Evolutionary conservation across 2,329 filamentous ascomycete genomes (phyloP).

Genomic region (Colletotrichum endophyticum): DNA sequence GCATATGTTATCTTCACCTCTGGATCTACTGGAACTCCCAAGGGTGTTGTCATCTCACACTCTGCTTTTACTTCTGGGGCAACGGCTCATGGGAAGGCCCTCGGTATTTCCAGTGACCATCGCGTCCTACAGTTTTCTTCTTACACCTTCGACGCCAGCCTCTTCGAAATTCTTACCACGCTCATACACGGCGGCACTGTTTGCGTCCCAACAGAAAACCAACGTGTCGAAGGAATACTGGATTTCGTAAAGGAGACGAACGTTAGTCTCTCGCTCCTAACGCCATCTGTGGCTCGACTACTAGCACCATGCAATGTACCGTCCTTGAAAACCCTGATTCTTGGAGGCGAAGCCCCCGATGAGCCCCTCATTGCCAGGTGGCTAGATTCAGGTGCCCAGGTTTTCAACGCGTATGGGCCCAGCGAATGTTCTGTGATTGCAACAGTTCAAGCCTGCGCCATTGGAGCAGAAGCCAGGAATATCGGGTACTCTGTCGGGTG

Average conservation of each 20-base stretch:
- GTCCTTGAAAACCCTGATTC: not conserved
- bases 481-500: constrained; percentile 24
- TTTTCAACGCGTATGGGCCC: constrained; percentile 31
- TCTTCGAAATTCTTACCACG: constrained; percentile 39
- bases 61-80: constrained; percentile 24
- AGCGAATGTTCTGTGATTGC: constrained; percentile 49
- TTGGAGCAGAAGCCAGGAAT: not conserved
- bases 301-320: not conserved
- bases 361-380: constrained; percentile 8
- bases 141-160: constrained; percentile 43
- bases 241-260: not conserved
- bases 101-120: not conserved
- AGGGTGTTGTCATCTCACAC: constrained; percentile 44
- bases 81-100: constrained; percentile 11
- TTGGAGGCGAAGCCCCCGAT: constrained; percentile 7
- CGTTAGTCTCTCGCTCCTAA: not conserved
- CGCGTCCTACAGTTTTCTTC: constrained; percentile 29
- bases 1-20: constrained; percentile 41
- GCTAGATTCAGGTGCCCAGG: constrained; percentile 25
- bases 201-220: constrained; percentile 42
- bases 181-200: constrained; percentile 41
- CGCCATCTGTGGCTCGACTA: constrained; percentile 11
- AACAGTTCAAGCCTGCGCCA: constrained; percentile 32
- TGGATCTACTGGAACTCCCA: constrained; percentile 53
- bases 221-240: constrained; percentile 29